These are phyloP conservation scores for Ceratocystis lukuohia DNA, from an alignment of 2,329 filamentous ascomycete genomes.

Conservation along the genomic window DNA sequence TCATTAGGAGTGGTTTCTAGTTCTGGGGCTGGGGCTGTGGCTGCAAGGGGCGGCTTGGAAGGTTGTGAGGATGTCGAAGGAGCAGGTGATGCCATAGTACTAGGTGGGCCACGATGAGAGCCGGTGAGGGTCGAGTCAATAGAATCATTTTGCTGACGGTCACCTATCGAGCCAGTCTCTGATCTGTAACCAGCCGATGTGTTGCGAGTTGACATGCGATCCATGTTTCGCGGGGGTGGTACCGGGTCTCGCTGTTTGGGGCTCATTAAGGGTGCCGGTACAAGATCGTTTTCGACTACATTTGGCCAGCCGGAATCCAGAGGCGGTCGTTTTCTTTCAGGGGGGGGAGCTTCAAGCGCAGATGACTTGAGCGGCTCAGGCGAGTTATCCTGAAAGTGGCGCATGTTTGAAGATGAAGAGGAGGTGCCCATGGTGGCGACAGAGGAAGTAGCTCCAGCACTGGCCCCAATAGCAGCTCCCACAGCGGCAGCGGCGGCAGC, in stretches of 20 bases:
- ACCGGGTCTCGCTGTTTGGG: conserved; percentile 34
- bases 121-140: conserved; percentile 17
- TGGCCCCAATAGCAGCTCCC: neutral
- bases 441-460: conserved; percentile 1
- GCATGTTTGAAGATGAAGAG: neutral
- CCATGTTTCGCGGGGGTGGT: conserved; percentile 38
- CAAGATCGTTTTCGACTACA: conserved; percentile 38
- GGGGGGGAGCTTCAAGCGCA: conserved; percentile 35
- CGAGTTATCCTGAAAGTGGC: conserved; percentile 15
- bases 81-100: conserved; percentile 19
- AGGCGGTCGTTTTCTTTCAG: conserved; percentile 51
- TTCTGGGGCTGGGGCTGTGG: conserved; percentile 23
- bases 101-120: conserved; percentile 18
- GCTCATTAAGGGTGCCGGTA: conserved; percentile 46
- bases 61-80: conserved; percentile 18
- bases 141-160: conserved; percentile 19
- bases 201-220: conserved; percentile 36
- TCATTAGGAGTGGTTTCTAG: conserved; percentile 20
- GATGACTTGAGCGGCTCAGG: conserved; percentile 21
- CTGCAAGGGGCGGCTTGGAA: conserved; percentile 13
- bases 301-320: conserved; percentile 48
- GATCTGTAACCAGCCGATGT: conserved; percentile 25
- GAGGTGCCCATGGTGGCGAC: neutral
- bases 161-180: conserved; percentile 19
- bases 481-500: conserved; percentile 3